Conservation (phyloP, 495 filamentous ascomycete species). For the Aspergillus taichungensis region DNA sequence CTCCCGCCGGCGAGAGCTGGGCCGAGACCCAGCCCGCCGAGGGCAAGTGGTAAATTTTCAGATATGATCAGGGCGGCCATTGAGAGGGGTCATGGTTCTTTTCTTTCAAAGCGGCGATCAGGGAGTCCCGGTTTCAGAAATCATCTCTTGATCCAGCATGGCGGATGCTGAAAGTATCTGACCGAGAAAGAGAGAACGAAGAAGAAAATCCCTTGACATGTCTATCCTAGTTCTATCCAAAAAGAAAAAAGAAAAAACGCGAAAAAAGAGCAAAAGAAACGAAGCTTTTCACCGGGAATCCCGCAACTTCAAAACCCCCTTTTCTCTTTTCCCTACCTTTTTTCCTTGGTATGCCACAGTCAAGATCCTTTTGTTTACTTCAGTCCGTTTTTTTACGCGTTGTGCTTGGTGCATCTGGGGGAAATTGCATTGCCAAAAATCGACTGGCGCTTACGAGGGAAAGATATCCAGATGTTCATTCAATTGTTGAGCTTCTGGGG, state of each 20-base stretch:
- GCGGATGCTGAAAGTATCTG: background rate
- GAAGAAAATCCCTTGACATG: conserved; percentile 33
- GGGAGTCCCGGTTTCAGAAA: background rate
- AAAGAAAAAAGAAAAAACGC: conserved; percentile 26
- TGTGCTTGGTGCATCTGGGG: conserved; percentile 27
- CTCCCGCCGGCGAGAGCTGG: conserved; percentile 58
- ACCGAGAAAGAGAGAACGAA: conserved; percentile 1
- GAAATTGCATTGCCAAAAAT: conserved; percentile 42
- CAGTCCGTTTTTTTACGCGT: conserved; percentile 14
- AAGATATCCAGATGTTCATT: conserved; percentile 68
- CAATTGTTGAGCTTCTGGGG: conserved; percentile 48
- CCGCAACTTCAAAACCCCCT: conserved; percentile 20
- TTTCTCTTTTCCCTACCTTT: conserved; percentile 19
- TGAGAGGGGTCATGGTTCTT: conserved; percentile 21
- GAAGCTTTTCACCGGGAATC: conserved; percentile 24
- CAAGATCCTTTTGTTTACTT: conserved; percentile 6
- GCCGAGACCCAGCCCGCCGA: conserved; percentile 48
- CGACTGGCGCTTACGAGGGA: conserved; percentile 89
- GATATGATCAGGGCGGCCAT: conserved; percentile 24
- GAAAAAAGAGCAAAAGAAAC: conserved; percentile 33
- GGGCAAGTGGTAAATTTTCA: conserved; percentile 55
- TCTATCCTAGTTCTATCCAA: conserved; percentile 37
- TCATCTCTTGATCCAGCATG: too few species aligned
- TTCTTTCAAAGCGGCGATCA: conserved; percentile 19
- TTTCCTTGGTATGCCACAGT: conserved; percentile 17